Base-by-base conservation (phyloP, 1,284 basidiomycete species). In the Ustilago hordei region DNA sequence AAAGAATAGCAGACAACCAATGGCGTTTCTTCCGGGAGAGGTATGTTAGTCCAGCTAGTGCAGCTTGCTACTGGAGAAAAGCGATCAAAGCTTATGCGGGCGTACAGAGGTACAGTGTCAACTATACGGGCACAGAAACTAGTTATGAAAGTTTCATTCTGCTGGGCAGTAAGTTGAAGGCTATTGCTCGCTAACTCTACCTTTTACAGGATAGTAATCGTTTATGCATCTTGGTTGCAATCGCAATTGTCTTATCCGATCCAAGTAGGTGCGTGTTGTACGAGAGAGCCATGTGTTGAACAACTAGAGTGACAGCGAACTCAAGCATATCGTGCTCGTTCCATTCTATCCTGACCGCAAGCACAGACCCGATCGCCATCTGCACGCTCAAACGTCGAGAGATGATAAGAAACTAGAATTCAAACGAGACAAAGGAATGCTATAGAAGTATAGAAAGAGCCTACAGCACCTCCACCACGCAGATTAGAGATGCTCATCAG, bases 31-130 rank as follows among this genome's bases (percentile, higher is more conserved):
- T 84, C 66, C 53, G 82, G 28, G 75, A 83, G 41, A 60, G 82
- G 28, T 83, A 83, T 54, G 61, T 83, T 52, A 66, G 64, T 53
- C 78, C 80, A 7, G 80, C 76, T 3, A 63, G 56, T 31, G 81
- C 80, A 1, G 66, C 79, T 3, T 83, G 81, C 57, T 83, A 83
- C 55, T 83, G 81, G 81, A 60, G 81, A 17, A 82, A 81, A 43
- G 66, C 69, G 4, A 75, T 84, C 62, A 75, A 73, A 36, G 61
- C 45, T 8, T 81, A 78, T 53, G 55, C 66, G 1, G 39, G n/a
- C 11, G 68, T 71, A 0, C 81, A 83, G 55, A 55, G 53, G 31
- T 84, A 79, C 60, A 55, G 32, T 3, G 76, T 81, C 41, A 70
- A 69, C 34, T 77, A 79, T 39, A 67, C 61, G 17, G 82, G 81